Evolutionary conservation across 495 filamentous ascomycete species (phyloP), one percentile per base, ranked within the genome.

Genomic region (Trichoderma asperelloides): DNA sequence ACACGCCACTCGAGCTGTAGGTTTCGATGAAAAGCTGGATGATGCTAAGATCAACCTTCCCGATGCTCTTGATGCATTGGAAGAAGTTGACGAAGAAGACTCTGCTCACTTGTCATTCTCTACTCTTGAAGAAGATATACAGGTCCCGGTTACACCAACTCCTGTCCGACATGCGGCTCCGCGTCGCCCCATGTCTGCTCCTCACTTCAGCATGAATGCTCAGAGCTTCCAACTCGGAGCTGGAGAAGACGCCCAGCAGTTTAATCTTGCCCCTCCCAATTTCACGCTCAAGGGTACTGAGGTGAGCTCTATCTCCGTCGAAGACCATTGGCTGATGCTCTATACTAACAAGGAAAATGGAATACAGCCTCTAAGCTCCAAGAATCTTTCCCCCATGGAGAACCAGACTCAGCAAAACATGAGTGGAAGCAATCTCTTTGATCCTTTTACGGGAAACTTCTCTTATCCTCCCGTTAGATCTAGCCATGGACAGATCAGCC

Each of bases 31-130:
- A 49, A 30, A 67, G 1, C 27, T 70, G 18, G 70, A 72, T 1
- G 74, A 78, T 60, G 69, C 43, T 13, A 73, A 71, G 66, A 69
- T 70, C 43, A 73, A 69, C 51, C 39, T 71, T 3, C 70, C 72
- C 8, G 72, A 73, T 60, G 70, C 71, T 18, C 66, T 65, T 40
- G 68, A 69, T 8, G 64, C 21, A 25, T 21, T 30, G 40, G 40
- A 51, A 13, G 64, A 65, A 30, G 64, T 23, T 30, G 33, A 45
- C 16, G 40, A 49, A 9, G 62, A 40, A 47, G 25, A 16, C 25
- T 60, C 55, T 60, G 25, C 23, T 60, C 8, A 18, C 11, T 2
- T 12, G 11, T 11, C 11, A 3, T 27, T 27, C 23, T 16, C 27
- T 33, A 18, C n/a, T 25, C 8, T 30, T 60, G 55, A 60, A 9